Conservation (phyloP, 2,329 filamentous ascomycete genomes). For the Lecanoromycetidae sp. region DNA sequence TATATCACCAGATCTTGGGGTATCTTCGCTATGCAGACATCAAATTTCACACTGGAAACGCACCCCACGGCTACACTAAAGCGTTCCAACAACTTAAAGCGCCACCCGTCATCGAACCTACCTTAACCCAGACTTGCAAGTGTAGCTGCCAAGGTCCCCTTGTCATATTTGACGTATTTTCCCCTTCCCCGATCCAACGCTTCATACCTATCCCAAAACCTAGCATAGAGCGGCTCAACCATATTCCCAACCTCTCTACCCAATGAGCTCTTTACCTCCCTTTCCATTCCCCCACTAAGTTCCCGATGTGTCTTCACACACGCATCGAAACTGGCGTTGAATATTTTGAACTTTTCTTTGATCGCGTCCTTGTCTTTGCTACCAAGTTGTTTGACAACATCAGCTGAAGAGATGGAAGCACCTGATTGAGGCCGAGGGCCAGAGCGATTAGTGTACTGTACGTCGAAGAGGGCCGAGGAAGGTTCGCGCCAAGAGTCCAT, state of each 20-base stretch:
- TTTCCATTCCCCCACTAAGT: conserved; percentile 64
- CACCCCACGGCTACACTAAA: no score
- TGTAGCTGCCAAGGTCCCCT: conserved; percentile 58
- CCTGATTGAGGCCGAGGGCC: conserved; percentile 57
- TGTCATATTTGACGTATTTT: conserved; percentile 97
- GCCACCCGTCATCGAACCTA: no score
- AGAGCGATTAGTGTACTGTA: conserved; percentile 71
- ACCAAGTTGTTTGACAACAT: conserved; percentile 68
- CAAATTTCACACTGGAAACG: no score
- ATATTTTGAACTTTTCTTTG: conserved; percentile 88
- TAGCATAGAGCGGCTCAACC: conserved; percentile 83
- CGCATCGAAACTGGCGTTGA: conserved; percentile 85
- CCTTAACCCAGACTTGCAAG: conserved; percentile 34
- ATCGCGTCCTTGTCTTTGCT: conserved; percentile 93
- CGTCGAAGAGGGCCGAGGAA: conserved; percentile 72
- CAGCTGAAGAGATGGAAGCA: conserved; percentile 51
- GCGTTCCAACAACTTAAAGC: no score
- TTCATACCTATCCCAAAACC: conserved; percentile 95
- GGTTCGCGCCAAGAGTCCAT: conserved; percentile 81
- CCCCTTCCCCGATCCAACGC: conserved; percentile 96
- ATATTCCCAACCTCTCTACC: conserved; percentile 76
- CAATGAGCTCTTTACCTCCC: conserved; percentile 57
- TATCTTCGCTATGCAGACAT: no score
- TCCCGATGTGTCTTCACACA: conserved; percentile 68
- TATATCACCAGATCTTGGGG: no score